A percentile compares a stretch with the other conserved stretches of the same genome.
Evolutionary conservation across 1,284 basidiomycete species (phyloP).

Genomic region (Cutaneotrichosporon cyanovorans): DNA sequence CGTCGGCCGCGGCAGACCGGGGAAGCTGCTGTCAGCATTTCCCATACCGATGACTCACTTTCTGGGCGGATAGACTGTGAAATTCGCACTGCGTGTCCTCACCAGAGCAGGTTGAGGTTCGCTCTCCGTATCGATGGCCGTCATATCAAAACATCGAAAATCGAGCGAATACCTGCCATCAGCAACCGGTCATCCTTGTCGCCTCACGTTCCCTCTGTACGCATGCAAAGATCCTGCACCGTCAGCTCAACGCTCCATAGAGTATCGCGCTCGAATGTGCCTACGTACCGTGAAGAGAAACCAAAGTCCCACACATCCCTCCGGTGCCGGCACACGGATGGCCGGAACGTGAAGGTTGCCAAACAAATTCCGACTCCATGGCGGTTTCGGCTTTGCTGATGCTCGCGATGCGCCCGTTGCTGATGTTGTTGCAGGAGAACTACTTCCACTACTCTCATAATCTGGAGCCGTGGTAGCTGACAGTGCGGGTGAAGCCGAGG

Average conservation of each 20-base stretch:
- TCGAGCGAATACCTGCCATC: slow-evolving; percentile 26
- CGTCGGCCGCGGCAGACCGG: slow-evolving; percentile 35
- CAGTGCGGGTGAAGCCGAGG: no score
- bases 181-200: background rate
- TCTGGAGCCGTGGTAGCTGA: no score
- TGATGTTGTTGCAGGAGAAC: no score
- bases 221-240: slow-evolving; percentile 33
- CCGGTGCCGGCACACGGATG: slow-evolving; percentile 28
- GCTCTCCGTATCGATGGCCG: slow-evolving; percentile 13
- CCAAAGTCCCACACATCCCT: slow-evolving; percentile 35
- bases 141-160: slow-evolving; percentile 34
- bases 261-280: background rate
- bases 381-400: no score
- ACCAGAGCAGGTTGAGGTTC: slow-evolving; percentile 21
- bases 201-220: slow-evolving; percentile 34
- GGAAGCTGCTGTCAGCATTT: slow-evolving; percentile 23
- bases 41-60: slow-evolving; percentile 26
- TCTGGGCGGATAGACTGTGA: slow-evolving; percentile 37
- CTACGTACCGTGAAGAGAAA: slow-evolving; percentile 36
- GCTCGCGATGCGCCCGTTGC: no score
- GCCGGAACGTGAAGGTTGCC: slow-evolving; percentile 35
- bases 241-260: no score
- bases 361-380: slow-evolving; percentile 26
- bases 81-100: slow-evolving; percentile 23
- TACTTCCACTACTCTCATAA: no score